A percentile compares a stretch with the other conserved stretches of the same genome.
Conservation (phyloP, 495 filamentous ascomycete genomes). For the Hypoxylon rickii region DNA sequence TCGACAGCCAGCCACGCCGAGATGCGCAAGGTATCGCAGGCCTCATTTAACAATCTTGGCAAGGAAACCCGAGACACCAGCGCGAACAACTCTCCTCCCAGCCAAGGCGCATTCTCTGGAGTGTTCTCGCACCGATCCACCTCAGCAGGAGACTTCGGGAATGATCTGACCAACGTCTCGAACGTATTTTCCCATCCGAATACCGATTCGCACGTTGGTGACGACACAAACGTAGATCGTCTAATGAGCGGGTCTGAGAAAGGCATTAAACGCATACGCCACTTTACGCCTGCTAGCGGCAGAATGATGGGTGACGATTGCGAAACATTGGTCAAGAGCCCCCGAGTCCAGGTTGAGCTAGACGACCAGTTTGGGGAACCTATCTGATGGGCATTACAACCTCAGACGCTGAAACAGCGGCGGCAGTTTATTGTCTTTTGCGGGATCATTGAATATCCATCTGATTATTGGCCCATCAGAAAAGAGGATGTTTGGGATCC, state of each 20-base stretch:
- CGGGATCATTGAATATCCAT: constrained; percentile 33
- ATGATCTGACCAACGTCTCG: constrained; percentile 30
- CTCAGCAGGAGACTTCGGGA: constrained; percentile 33
- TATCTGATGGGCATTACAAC: constrained; percentile 11
- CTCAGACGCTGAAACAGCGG: neutral
- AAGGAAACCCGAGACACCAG: constrained; percentile 30
- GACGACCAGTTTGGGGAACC: constrained; percentile 20
- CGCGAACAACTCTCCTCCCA: constrained; percentile 31
- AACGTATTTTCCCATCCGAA: constrained; percentile 25
- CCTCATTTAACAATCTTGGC: constrained; percentile 31
- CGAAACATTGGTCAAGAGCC: constrained; percentile 43
- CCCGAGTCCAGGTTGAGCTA: constrained; percentile 26
- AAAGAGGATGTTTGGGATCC: neutral
- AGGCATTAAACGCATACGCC: constrained; percentile 45
- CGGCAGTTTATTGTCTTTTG: constrained; percentile 5
- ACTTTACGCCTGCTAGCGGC: constrained; percentile 50
- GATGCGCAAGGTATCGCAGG: constrained; percentile 44
- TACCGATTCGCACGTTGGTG: constrained; percentile 11
- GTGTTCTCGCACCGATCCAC: constrained; percentile 33
- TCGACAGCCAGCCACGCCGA: constrained; percentile 27
- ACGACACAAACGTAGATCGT: constrained; percentile 19
- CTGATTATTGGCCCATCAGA: constrained; percentile 27
- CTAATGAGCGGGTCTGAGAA: constrained; percentile 25
- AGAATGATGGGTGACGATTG: constrained; percentile 48
- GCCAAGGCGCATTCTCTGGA: constrained; percentile 32